phyloP scores from a whole-genome alignment of 345 rosid species.

The Rhodamnia rubescens region DNA sequence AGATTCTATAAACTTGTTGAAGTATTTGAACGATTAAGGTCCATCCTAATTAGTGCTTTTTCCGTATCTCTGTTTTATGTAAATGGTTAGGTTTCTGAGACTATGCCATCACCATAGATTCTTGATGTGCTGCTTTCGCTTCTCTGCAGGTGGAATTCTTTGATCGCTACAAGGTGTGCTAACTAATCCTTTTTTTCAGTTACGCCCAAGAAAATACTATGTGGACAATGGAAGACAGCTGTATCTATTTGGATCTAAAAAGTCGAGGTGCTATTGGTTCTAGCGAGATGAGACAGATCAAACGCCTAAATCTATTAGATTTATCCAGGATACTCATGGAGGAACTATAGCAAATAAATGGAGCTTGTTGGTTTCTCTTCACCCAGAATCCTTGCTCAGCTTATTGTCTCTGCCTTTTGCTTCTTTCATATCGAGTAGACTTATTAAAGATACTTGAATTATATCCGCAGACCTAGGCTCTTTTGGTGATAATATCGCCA shows the following conservation, averaged over 20 bases:
- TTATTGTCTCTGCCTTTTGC: not conserved
- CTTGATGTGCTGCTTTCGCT: not conserved
- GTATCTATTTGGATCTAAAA: not conserved
- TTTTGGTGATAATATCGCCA: not conserved
- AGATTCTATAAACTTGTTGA: not conserved
- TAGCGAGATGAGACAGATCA: not conserved
- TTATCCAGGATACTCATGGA: not conserved
- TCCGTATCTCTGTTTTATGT: not conserved
- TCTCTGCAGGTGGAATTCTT: constrained; percentile 71
- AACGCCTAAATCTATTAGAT: not conserved
- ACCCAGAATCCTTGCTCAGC: not conserved
- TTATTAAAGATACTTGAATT: not conserved
- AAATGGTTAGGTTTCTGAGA: not conserved
- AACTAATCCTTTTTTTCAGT: not conserved
- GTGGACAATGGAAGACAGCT: not conserved
- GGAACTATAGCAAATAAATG: not conserved
- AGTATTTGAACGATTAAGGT: not conserved
- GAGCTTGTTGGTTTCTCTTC: not conserved
- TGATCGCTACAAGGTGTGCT: constrained; percentile 73
- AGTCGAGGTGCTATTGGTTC: not conserved
- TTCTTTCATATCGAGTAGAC: not conserved
- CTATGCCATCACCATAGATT: not conserved
- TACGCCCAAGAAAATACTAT: not conserved
- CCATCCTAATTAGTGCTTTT: not conserved
- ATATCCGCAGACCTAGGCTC: not conserved